Percentiles rank a stretch among this genome's conserved stretches.
phyloP scores from a whole-genome alignment of 2,329 filamentous ascomycete species.

The Verticillium dahliae region DNA sequence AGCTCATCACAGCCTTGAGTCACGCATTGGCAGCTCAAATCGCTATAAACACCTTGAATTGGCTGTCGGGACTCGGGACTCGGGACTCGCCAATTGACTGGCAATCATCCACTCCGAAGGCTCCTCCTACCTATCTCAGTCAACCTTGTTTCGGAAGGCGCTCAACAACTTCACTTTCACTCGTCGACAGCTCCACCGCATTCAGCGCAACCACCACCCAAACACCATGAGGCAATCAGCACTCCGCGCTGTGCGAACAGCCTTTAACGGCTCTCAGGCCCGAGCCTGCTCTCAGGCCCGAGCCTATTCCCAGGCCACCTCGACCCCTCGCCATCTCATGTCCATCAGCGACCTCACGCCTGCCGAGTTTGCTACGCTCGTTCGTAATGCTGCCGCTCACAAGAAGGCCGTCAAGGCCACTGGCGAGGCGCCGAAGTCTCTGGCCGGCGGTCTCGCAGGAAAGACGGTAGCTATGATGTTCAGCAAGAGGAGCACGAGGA shows the following conservation, averaged over 20 bases:
- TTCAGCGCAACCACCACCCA: neutral
- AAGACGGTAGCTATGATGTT: conserved; percentile 94
- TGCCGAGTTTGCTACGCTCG: conserved; percentile 71
- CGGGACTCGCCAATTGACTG: neutral
- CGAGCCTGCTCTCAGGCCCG: conserved; percentile 38
- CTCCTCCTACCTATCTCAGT: too few species aligned
- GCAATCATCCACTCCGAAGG: too few species aligned
- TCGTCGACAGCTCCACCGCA: neutral
- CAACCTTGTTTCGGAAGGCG: neutral
- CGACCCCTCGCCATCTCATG: conserved; percentile 72
- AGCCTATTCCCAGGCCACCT: conserved; percentile 31
- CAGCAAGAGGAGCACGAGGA: conserved; percentile 90
- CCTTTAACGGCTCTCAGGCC: conserved; percentile 27
- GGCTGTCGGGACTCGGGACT: neutral
- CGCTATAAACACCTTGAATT: neutral
- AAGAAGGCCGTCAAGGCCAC: conserved; percentile 69
- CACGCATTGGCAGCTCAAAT: neutral
- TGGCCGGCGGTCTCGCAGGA: conserved; percentile 60
- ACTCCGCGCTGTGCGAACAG: conserved; percentile 24
- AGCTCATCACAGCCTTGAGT: neutral
- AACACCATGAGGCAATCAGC: conserved; percentile 25
- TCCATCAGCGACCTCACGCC: conserved; percentile 83
- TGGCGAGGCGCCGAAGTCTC: conserved; percentile 48
- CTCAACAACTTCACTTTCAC: neutral
- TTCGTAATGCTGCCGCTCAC: conserved; percentile 72